Base-by-base conservation (phyloP, 768 basidiomycete genomes). In the Sporobolomyces phaffii region DNA sequence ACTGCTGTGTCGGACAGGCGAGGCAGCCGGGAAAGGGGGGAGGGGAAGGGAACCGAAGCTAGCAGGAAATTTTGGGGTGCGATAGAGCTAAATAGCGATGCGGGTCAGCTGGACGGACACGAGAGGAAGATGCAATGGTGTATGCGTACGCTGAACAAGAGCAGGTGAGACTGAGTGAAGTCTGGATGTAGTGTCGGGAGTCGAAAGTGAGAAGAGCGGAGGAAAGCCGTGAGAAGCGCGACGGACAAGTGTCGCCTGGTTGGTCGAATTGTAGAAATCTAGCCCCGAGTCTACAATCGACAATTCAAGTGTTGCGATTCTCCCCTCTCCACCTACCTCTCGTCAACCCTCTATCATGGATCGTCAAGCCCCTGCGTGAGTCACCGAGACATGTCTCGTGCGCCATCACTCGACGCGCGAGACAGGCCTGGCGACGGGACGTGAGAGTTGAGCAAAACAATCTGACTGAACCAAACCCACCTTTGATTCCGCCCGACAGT, bases 331-430 rank as follows among this genome's bases (percentile, higher is more conserved):
- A 20, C 45, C 48, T 6, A 14, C 41, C 20, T 31, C 26, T 22
- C 60, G 26, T 18, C 26, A 29, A 11, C n/a, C 34, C 40, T 31
- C 44, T 31, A 44, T 24, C 33, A 67, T 62, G 65, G 65, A 67
- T 24, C 60, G 65, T 41, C 65, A 67, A 45, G 60, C 60, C 31
- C 65, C 60, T 58, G 54, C 47, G 65, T 67, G 43, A 58, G 56
- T 47, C 15, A 15, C 22, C 6, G n/a, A 11, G 31, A 38, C 43
- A 9, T 17, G 15, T 15, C 41, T 20, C 29, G 10, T 14, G 10
- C 38, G 6, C 43, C 15, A 18, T 18, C 36, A 15, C 9, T 8
- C 6, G 47, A 7, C 36, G 7, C 44, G 0, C 52, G 10, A 24
- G 31, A 15, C 13, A 38, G 52, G 14, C 41, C 20, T 15, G 53